Percentiles rank a stretch among this genome's conserved stretches.
phyloP scores from a whole-genome alignment of 192 early-diverging fungal genomes.

The Neocallimastix lanati region DNA sequence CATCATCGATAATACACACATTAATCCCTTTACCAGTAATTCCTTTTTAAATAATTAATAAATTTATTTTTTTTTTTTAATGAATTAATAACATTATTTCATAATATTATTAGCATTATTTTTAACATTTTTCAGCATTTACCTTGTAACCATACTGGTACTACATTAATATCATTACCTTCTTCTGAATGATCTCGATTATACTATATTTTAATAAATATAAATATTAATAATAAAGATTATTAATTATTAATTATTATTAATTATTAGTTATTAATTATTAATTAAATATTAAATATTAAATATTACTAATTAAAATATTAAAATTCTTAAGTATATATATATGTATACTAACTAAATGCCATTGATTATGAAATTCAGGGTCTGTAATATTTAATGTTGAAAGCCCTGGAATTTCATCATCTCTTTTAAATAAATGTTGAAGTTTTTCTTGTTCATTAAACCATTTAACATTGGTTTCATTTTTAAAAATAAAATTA shows the following conservation, averaged over 20 bases:
- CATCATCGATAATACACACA: slow-evolving; percentile 91
- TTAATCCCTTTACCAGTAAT: slow-evolving; percentile 72
- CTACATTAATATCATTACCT: slow-evolving; percentile 83
- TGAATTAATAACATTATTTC: too few species aligned
- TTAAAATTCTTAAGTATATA: too few species aligned
- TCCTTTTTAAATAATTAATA: too few species aligned
- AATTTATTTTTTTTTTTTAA: too few species aligned
- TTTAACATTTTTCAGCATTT: too few species aligned
- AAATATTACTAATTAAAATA: too few species aligned
- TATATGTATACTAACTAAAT: slow-evolving; percentile 1
- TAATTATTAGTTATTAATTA: too few species aligned
- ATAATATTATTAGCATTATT: too few species aligned
- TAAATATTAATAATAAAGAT: too few species aligned
- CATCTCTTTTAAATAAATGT: background rate
- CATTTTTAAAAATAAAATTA: background rate
- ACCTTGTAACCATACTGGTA: slow-evolving; percentile 77
- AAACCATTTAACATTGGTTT: background rate
- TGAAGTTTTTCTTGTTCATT: background rate
- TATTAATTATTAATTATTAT: too few species aligned
- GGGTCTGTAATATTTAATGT: slow-evolving; percentile 10
- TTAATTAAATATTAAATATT: too few species aligned
- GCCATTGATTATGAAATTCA: slow-evolving; percentile 17
- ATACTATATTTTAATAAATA: too few species aligned
- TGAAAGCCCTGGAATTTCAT: slow-evolving; percentile 1
- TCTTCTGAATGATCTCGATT: slow-evolving; percentile 14